Evolutionary conservation across 2,329 filamentous ascomycete species (phyloP).

Genomic region (Cylindrodendrum hubeiense): DNA sequence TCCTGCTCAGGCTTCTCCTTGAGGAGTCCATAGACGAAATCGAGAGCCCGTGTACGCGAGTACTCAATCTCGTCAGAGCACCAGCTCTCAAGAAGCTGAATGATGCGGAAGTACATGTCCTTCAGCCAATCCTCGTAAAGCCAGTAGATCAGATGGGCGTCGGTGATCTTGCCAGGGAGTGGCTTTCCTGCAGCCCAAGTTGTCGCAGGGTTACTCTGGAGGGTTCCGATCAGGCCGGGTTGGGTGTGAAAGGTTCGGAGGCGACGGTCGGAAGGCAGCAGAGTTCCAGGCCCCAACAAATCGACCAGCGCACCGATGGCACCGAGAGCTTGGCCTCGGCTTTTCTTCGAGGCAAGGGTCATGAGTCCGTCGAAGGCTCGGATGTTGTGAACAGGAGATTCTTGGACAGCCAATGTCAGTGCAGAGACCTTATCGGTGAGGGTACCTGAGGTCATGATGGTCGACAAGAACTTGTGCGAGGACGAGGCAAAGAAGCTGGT

Average conservation of each 20-base stretch:
- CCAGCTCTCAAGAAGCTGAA: conserved; percentile 93
- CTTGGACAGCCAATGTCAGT: conserved; percentile 92
- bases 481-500: conserved; percentile 83
- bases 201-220: conserved; percentile 70
- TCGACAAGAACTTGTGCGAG: conserved; percentile 95
- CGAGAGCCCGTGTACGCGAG: conserved; percentile 87
- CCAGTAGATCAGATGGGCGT: conserved; percentile 87
- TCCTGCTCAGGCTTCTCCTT: conserved; percentile 98
- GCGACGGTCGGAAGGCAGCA: conserved; percentile 86
- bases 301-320: conserved; percentile 95
- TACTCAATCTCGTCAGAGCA: conserved; percentile 96
- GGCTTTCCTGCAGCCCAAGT: conserved; percentile 77
- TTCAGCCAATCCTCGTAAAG: conserved; percentile 97
- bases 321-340: conserved; percentile 90
- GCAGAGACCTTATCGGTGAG: conserved; percentile 97
- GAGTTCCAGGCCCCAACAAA: conserved; percentile 87
- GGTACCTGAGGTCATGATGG: conserved; percentile 96
- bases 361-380: conserved; percentile 90
- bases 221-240: conserved; percentile 77
- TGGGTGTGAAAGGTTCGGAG: conserved; percentile 84
- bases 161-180: conserved; percentile 79
- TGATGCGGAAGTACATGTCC: conserved; percentile 89
- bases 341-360: conserved; percentile 89
- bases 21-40: conserved; percentile 90
- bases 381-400: conserved; percentile 93